These are phyloP conservation scores for Phyllosticta citribraziliensis DNA, from an alignment of 2,329 filamentous ascomycete species.

Conservation along the genomic window DNA sequence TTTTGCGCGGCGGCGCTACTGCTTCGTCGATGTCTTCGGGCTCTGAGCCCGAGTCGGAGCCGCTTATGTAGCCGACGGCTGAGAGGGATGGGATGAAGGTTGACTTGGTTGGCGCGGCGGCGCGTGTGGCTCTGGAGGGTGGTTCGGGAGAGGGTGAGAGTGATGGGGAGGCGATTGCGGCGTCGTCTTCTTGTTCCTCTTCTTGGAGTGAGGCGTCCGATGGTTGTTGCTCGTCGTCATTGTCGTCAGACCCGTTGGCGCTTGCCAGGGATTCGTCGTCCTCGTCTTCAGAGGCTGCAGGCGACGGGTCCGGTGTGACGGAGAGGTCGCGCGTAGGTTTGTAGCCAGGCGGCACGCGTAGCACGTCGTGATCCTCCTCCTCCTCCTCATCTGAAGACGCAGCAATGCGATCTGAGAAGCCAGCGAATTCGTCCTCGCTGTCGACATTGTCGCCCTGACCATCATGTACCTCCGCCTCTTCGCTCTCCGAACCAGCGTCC, in stretches of 20 bases:
- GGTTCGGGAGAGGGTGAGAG: slow-evolving; percentile 14
- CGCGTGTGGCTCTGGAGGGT: slow-evolving; percentile 17
- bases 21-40: slow-evolving; percentile 44
- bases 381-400: slow-evolving; percentile 26
- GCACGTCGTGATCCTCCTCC: slow-evolving; percentile 14
- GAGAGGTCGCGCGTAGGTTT: slow-evolving; percentile 3
- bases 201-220: not conserved
- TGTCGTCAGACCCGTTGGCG: not conserved
- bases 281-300: not conserved
- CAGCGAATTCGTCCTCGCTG: slow-evolving; percentile 19
- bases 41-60: slow-evolving; percentile 52
- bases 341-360: not conserved
- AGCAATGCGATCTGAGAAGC: slow-evolving; percentile 31
- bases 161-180: not conserved
- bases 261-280: not conserved
- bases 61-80: slow-evolving; percentile 67
- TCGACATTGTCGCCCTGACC: slow-evolving; percentile 10
- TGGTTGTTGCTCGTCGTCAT: not conserved
- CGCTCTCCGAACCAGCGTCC: not conserved
- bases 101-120: slow-evolving; percentile 32
- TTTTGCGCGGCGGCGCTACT: slow-evolving; percentile 51
- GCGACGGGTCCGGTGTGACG: slow-evolving; percentile 6
- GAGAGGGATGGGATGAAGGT: slow-evolving; percentile 68
- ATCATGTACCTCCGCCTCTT: slow-evolving; percentile 9
- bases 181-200: too few relatives aligned